These are phyloP conservation scores for Blepharisma stoltei DNA, from an alignment of 73 alveolate species.

Conservation along the genomic window DNA sequence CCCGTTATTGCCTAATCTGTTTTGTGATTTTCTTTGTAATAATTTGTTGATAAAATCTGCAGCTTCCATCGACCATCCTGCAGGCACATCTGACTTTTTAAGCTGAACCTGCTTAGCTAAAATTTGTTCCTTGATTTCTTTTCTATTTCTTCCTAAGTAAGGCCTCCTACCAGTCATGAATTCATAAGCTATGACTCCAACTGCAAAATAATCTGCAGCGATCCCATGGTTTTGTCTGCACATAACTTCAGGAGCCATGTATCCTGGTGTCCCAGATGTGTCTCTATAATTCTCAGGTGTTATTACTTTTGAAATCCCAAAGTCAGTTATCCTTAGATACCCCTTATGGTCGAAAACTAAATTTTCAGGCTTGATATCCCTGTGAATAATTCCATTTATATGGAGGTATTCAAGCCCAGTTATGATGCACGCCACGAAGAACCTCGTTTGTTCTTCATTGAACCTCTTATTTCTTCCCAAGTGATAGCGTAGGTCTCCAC, in stretches of 20 bases:
- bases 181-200: conserved; percentile 89
- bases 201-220: conserved; percentile 92
- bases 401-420: conserved; percentile 56
- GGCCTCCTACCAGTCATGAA: conserved; percentile 78
- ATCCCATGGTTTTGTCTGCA: conserved; percentile 74
- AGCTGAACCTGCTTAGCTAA: conserved; percentile 79
- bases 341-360: conserved; percentile 60
- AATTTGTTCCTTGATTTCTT: conserved; percentile 73
- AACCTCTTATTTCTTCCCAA: conserved; percentile 51
- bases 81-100: conserved; percentile 75
- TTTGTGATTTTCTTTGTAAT: conserved; percentile 75
- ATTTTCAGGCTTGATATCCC: conserved; percentile 74
- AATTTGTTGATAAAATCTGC: conserved; percentile 85
- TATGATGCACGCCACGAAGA: conserved; percentile 59
- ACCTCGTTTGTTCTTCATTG: conserved; percentile 68
- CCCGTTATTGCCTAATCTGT: conserved; percentile 86
- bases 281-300: conserved; percentile 59
- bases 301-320: conserved; percentile 57
- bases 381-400: conserved; percentile 54
- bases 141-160: conserved; percentile 29
- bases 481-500: conserved; percentile 73
- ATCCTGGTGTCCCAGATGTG: conserved; percentile 75
- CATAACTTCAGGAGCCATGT: conserved; percentile 88
- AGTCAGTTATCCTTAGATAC: conserved; percentile 59
- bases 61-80: conserved; percentile 92